These are phyloP conservation scores for Mycosarcoma maydis DNA, from an alignment of 1,284 basidiomycete genomes.

Conservation along the genomic window DNA sequence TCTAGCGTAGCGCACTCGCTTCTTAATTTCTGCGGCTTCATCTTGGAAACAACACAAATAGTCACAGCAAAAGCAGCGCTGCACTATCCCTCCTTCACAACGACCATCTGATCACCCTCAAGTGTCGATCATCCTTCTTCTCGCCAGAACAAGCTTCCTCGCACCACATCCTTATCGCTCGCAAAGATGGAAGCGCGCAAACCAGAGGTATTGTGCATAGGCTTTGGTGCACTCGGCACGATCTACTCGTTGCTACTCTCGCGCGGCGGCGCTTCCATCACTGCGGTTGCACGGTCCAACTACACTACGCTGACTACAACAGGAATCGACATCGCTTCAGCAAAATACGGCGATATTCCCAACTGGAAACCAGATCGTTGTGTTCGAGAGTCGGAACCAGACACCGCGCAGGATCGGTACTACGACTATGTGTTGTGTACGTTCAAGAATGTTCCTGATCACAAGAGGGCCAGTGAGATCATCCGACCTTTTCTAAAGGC, in stretches of 20 bases:
- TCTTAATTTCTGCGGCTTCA: too few relatives aligned
- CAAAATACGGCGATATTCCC: slow-evolving; percentile 73
- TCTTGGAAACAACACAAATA: too few relatives aligned
- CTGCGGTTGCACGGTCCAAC: slow-evolving; percentile 79
- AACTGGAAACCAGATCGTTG: slow-evolving; percentile 77
- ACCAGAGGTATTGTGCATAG: slow-evolving; percentile 68
- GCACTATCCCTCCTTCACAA: too few relatives aligned
- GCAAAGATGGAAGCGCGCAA: neutral
- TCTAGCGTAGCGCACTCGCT: too few relatives aligned
- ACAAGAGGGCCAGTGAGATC: slow-evolving; percentile 72
- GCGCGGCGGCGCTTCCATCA: slow-evolving; percentile 75
- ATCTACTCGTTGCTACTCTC: slow-evolving; percentile 75
- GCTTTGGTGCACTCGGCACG: slow-evolving; percentile 71
- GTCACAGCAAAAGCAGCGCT: too few relatives aligned
- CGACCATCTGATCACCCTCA: too few relatives aligned
- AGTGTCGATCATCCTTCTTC: too few relatives aligned
- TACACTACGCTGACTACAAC: slow-evolving; percentile 71
- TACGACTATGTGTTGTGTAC: slow-evolving; percentile 76
- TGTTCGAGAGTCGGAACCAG: slow-evolving; percentile 68
- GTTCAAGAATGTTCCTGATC: slow-evolving; percentile 79
- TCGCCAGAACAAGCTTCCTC: too few relatives aligned
- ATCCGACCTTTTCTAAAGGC: slow-evolving; percentile 73
- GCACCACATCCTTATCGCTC: neutral
- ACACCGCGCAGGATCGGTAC: slow-evolving; percentile 72
- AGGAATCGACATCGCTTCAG: slow-evolving; percentile 73